A percentile compares a stretch with the other conserved stretches of the same genome.
These are phyloP conservation scores for Leersia perrieri DNA, from an alignment of 176 grass and related monocot species.

Conservation along the genomic window DNA sequence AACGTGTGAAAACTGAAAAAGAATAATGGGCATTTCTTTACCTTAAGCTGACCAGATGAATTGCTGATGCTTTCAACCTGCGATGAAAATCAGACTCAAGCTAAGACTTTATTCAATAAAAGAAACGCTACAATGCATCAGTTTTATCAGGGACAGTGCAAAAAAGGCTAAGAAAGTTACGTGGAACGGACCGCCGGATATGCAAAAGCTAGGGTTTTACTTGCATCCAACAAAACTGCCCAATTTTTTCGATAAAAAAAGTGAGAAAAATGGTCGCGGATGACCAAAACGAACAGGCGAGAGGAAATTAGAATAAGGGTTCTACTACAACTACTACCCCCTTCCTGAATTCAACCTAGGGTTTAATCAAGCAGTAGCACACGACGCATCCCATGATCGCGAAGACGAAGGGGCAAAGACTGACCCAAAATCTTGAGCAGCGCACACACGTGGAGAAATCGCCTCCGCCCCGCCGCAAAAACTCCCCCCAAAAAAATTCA, in stretches of 20 bases:
- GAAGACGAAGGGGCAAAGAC: neutral
- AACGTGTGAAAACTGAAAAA: neutral
- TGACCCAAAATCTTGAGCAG: neutral
- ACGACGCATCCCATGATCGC: too few relatives aligned
- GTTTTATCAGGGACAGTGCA: too few relatives aligned
- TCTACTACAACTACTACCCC: neutral
- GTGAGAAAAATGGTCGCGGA: neutral
- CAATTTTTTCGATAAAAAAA: too few relatives aligned
- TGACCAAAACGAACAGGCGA: neutral
- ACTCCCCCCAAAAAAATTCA: neutral
- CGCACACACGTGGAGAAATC: neutral
- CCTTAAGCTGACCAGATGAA: conserved; percentile 17
- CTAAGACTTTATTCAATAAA: neutral
- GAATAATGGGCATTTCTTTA: neutral
- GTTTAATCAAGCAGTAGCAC: neutral
- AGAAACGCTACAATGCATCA: too few relatives aligned
- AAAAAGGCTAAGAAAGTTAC: too few relatives aligned
- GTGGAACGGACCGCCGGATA: too few relatives aligned
- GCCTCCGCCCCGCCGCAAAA: neutral
- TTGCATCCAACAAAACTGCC: too few relatives aligned
- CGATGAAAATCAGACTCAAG: neutral
- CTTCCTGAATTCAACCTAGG: neutral
- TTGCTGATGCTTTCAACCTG: conserved; percentile 23
- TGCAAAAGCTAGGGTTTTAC: too few relatives aligned
- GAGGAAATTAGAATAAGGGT: neutral